Percentiles rank a stretch among this genome's conserved stretches.
Evolutionary conservation across 352 stramenopile genomes (phyloP).

Genomic region (Globisporangium cylindrosporum): DNA sequence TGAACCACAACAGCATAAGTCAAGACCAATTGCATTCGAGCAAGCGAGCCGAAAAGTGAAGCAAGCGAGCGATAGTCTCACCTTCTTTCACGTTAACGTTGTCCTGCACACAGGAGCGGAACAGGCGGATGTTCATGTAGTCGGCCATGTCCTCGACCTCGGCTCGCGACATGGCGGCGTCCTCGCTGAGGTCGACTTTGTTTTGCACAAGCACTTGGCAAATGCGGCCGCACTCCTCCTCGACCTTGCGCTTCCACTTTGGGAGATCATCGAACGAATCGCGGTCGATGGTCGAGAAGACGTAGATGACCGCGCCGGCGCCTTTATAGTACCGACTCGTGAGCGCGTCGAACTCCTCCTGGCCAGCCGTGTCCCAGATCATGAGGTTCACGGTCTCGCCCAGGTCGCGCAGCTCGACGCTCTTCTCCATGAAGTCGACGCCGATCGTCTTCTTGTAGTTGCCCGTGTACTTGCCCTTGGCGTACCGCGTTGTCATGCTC

Average conservation of each 20-base stretch:
- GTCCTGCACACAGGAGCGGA: constrained; percentile 64
- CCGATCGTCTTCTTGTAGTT: constrained; percentile 87
- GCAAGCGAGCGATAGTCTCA: constrained; percentile 3
- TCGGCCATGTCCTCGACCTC: constrained; percentile 71
- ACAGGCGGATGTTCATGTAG: constrained; percentile 50
- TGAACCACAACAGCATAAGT: background rate
- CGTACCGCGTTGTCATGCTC: constrained; percentile 75
- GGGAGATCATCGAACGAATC: constrained; percentile 67
- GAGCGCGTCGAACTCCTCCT: constrained; percentile 80
- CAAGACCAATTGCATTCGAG: background rate
- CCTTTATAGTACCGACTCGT: constrained; percentile 80
- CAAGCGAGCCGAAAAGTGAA: background rate
- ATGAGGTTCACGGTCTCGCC: constrained; percentile 67
- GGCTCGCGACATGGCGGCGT: constrained; percentile 49
- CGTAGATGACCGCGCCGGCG: constrained; percentile 66
- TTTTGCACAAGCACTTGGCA: constrained; percentile 72
- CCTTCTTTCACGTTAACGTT: constrained; percentile 74
- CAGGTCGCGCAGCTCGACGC: constrained; percentile 56
- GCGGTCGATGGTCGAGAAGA: constrained; percentile 74
- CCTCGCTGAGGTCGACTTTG: constrained; percentile 70
- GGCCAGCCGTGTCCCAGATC: constrained; percentile 82
- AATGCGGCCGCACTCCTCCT: constrained; percentile 63
- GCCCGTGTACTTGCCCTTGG: constrained; percentile 71
- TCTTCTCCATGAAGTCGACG: constrained; percentile 85
- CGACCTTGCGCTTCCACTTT: constrained; percentile 70